Conservation (phyloP, 495 filamentous ascomycete species). For the Glonium stellatum region DNA sequence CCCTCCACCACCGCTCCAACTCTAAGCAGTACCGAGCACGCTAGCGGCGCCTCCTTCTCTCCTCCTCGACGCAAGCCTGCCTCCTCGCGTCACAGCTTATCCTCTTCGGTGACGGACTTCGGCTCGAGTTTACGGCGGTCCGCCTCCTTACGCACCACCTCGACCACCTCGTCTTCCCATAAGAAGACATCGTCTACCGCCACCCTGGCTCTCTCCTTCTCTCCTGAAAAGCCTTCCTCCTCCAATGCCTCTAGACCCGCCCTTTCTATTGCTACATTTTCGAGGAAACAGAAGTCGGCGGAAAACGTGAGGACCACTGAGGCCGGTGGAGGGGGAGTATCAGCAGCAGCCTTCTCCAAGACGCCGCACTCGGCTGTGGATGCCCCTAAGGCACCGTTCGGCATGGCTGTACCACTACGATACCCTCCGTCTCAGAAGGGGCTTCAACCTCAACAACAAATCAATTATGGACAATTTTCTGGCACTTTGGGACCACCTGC, state of each 20-base stretch:
- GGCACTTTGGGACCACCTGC: slow-evolving; percentile 21
- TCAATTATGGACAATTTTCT: slow-evolving; percentile 7
- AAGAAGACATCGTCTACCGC: slow-evolving; percentile 21
- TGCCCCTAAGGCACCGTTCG: slow-evolving; percentile 26
- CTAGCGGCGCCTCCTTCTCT: slow-evolving; percentile 3
- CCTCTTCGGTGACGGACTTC: slow-evolving; percentile 27
- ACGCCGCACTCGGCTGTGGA: slow-evolving; percentile 25
- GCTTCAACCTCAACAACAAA: slow-evolving; percentile 17
- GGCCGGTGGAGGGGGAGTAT: not conserved
- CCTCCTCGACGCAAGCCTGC: slow-evolving; percentile 16
- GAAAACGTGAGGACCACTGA: slow-evolving; percentile 24
- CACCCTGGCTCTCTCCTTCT: slow-evolving; percentile 26
- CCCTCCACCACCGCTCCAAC: not conserved
- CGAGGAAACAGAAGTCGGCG: slow-evolving; percentile 22
- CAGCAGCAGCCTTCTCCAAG: slow-evolving; percentile 16
- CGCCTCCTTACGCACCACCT: slow-evolving; percentile 19
- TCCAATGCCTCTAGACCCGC: slow-evolving; percentile 16
- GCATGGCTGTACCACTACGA: slow-evolving; percentile 26
- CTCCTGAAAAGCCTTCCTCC: slow-evolving; percentile 20
- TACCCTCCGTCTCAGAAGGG: slow-evolving; percentile 23
- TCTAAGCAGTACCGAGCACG: not conserved
- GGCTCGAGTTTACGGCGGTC: slow-evolving; percentile 26
- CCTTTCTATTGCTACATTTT: slow-evolving; percentile 28
- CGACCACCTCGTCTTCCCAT: slow-evolving; percentile 23
- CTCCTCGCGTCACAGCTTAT: slow-evolving; percentile 24